Percentiles rank a stretch among this genome's conserved stretches.
phyloP scores from a whole-genome alignment of 805 yeast species.

The Sugiyamaella qingdaonensis region DNA sequence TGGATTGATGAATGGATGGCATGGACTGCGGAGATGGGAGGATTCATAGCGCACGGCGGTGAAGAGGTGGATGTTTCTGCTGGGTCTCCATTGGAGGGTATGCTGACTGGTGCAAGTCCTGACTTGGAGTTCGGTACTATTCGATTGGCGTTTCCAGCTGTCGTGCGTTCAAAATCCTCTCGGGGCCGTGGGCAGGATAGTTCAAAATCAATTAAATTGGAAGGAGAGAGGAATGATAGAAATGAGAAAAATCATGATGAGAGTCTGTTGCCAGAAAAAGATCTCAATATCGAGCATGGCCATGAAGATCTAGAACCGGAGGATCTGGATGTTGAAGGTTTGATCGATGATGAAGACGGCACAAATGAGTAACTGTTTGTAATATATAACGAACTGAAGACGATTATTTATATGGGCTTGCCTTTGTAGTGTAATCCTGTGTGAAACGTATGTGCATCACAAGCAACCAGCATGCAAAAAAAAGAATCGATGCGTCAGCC shows the following conservation, averaged over 20 bases:
- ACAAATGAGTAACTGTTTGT: background rate
- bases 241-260: background rate
- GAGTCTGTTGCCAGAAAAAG: background rate
- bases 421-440: constrained; percentile 13
- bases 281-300: background rate
- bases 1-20: constrained; percentile 73
- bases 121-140: constrained; percentile 5
- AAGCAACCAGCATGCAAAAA: constrained; percentile 17
- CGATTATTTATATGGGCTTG: background rate
- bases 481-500: constrained; percentile 45
- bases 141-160: background rate
- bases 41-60: constrained; percentile 23
- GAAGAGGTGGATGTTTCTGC: background rate
- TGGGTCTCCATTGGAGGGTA: background rate
- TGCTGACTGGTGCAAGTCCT: constrained; percentile 2
- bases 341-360: background rate
- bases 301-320: constrained; percentile 5
- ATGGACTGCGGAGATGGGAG: constrained; percentile 55
- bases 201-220: background rate
- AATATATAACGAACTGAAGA: background rate
- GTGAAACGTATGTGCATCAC: background rate
- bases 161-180: no score
- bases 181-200: no score
- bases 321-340: constrained; percentile 4
- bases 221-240: constrained; percentile 5